These are phyloP conservation scores for Neofusicoccum cordaticola DNA, from an alignment of 2,329 filamentous ascomycete species.

Conservation along the genomic window DNA sequence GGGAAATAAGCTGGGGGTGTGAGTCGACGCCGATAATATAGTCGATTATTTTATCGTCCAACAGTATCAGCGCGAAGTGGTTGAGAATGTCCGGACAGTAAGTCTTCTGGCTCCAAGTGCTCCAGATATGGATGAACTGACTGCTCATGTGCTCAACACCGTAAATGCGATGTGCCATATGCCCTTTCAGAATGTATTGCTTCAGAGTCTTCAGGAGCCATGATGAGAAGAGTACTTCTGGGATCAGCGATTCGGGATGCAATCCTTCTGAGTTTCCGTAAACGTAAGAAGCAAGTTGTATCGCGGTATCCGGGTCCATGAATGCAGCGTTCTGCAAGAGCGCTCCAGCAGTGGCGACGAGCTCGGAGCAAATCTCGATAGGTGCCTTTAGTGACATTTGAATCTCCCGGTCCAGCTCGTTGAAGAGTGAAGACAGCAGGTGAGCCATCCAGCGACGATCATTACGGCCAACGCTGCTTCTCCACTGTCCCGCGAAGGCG, in stretches of 20 bases:
- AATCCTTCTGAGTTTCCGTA: background rate
- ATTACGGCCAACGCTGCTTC: background rate
- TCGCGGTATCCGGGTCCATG: slow-evolving; percentile 2
- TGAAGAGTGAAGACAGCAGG: background rate
- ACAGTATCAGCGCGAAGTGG: slow-evolving; percentile 68
- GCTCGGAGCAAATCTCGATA: slow-evolving; percentile 8
- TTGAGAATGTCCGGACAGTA: slow-evolving; percentile 49
- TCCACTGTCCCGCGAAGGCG: background rate
- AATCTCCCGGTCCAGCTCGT: slow-evolving; percentile 1
- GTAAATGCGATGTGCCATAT: slow-evolving; percentile 85
- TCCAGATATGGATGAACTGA: slow-evolving; percentile 64
- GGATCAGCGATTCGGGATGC: background rate
- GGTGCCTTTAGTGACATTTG: slow-evolving; percentile 8
- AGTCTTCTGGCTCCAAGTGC: slow-evolving; percentile 46
- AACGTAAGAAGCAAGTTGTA: background rate
- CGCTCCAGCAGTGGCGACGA: background rate
- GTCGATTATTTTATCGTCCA: slow-evolving; percentile 69
- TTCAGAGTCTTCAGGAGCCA: slow-evolving; percentile 70
- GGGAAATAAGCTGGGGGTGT: slow-evolving; percentile 81
- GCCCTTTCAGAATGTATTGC: slow-evolving; percentile 74
- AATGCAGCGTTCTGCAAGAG: background rate
- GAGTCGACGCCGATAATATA: slow-evolving; percentile 90
- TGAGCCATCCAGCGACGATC: slow-evolving; percentile 8
- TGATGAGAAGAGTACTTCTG: slow-evolving; percentile 55
- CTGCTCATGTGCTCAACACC: slow-evolving; percentile 72